A percentile compares a stretch with the other conserved stretches of the same genome.
phyloP scores from a whole-genome alignment of 495 filamentous ascomycete genomes.

The Penicillium chermesinum region DNA sequence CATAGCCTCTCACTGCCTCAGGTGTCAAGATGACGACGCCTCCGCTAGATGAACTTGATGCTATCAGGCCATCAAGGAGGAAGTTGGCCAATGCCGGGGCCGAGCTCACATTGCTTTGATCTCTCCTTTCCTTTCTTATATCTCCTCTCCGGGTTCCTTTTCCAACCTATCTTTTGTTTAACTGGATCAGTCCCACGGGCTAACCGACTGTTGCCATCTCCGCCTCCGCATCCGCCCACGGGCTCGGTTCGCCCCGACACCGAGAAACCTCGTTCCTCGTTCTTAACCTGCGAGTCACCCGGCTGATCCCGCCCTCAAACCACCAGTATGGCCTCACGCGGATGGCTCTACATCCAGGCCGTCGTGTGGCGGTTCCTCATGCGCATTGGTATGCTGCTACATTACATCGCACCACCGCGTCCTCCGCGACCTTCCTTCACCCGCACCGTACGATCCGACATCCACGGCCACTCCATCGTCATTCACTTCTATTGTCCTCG shows the following conservation, averaged over 20 bases:
- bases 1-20: no score
- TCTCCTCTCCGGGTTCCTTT: no score
- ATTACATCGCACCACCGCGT: constrained; percentile 60
- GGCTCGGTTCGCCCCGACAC: neutral
- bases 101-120: no score
- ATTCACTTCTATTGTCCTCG: constrained; percentile 78
- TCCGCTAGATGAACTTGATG: no score
- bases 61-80: no score
- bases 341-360: constrained; percentile 69
- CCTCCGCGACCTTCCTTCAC: constrained; percentile 65
- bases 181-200: neutral
- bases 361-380: constrained; percentile 73
- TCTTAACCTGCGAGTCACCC: neutral
- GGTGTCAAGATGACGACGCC: no score
- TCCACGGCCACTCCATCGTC: constrained; percentile 48
- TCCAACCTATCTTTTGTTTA: neutral
- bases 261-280: neutral
- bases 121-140: neutral
- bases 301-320: neutral
- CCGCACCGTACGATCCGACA: constrained; percentile 55
- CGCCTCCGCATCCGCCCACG: neutral
- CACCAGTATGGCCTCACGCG: constrained; percentile 46
- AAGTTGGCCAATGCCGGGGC: no score
- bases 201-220: neutral
- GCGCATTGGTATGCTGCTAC: constrained; percentile 71